These are phyloP conservation scores for Microcera coccophila DNA, from an alignment of 2,329 filamentous ascomycete species.

Conservation along the genomic window DNA sequence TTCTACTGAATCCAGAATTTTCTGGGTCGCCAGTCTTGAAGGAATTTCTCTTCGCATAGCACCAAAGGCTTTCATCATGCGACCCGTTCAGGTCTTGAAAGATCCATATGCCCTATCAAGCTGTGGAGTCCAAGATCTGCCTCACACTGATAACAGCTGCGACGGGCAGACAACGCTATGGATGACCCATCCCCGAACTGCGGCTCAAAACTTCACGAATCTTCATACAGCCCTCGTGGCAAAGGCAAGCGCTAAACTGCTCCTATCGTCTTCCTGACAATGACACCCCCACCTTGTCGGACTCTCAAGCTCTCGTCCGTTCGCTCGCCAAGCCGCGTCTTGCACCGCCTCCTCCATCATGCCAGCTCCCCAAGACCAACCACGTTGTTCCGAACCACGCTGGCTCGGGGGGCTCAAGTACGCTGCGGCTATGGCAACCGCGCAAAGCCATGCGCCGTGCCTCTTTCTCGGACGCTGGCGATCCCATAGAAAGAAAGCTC, in stretches of 20 bases:
- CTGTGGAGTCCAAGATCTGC: no score
- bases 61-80: constrained; percentile 4
- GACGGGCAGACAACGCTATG: constrained; percentile 24
- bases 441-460: background rate
- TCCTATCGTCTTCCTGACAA: background rate
- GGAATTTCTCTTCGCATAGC: constrained; percentile 74
- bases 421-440: background rate
- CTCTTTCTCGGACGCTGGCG: background rate
- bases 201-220: background rate
- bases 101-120: no score
- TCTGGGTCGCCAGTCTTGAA: constrained; percentile 86
- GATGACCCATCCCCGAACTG: constrained; percentile 11
- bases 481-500: constrained; percentile 1
- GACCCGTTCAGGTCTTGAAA: no score
- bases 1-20: constrained; percentile 90
- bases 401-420: background rate
- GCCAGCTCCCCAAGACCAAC: constrained; percentile 2
- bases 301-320: constrained; percentile 1
- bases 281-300: background rate
- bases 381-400: background rate
- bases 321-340: constrained; percentile 10
- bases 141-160: no score
- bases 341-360: constrained; percentile 2
- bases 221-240: background rate
- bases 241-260: background rate